Conservation (phyloP, 176 grass and related monocot genomes). For the Oryza australiensis region DNA sequence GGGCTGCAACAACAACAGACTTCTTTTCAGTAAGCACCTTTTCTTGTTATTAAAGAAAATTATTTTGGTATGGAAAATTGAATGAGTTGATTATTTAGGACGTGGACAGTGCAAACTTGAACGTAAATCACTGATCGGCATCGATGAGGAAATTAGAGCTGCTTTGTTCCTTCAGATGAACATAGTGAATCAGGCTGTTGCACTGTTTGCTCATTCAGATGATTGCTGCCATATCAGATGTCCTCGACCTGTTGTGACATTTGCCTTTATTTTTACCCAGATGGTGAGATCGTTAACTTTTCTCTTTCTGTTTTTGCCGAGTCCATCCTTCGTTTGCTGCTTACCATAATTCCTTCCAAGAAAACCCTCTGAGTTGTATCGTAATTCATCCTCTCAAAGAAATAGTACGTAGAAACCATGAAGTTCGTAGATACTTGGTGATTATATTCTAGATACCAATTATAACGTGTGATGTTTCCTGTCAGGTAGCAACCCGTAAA, state of each 20-base stretch:
- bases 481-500: constrained; percentile 36
- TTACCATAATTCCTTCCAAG: background rate
- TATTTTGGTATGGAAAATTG: background rate
- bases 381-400: constrained; percentile 23
- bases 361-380: background rate
- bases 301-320: background rate
- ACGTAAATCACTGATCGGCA: constrained; percentile 25
- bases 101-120: constrained; percentile 32
- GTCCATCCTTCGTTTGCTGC: background rate
- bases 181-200: constrained; percentile 36
- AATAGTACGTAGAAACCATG: background rate
- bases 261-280: constrained; percentile 36
- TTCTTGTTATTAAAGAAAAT: constrained; percentile 21
- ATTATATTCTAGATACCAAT: background rate
- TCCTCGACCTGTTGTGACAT: constrained; percentile 25
- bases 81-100: constrained; percentile 31
- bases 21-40: constrained; percentile 31
- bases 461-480: constrained; percentile 1
- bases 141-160: constrained; percentile 36
- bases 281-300: constrained; percentile 24
- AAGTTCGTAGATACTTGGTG: background rate
- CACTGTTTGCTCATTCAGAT: constrained; percentile 40
- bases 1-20: background rate
- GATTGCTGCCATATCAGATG: constrained; percentile 24
- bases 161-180: constrained; percentile 51